Evolutionary conservation across 2,329 filamentous ascomycete genomes (phyloP).

Genomic region (Plenodomus tracheiphilus): DNA sequence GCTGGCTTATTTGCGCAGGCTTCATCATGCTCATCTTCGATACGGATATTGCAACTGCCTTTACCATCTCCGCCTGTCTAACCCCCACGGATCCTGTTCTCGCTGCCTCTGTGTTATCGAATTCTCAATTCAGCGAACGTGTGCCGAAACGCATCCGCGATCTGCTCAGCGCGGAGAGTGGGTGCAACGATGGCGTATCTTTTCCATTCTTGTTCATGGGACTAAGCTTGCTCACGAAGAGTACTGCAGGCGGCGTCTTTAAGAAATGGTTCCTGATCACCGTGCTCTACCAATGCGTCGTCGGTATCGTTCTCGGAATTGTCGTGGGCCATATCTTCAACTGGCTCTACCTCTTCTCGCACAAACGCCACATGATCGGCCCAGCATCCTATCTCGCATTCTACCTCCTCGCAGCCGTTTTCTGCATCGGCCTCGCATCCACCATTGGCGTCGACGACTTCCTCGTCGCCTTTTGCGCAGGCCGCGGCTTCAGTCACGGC

Average conservation of each 20-base stretch:
- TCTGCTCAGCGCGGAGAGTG: constrained; percentile 58
- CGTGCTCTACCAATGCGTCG: constrained; percentile 58
- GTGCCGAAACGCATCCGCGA: constrained; percentile 57
- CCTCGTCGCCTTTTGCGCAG: constrained; percentile 60
- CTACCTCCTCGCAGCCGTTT: constrained; percentile 59
- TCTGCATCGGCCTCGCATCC: constrained; percentile 56
- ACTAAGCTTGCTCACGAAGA: constrained; percentile 49
- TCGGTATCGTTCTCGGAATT: constrained; percentile 54
- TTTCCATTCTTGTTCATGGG: constrained; percentile 62
- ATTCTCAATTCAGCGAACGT: constrained; percentile 56
- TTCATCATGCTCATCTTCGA: constrained; percentile 54
- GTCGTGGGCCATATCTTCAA: constrained; percentile 55
- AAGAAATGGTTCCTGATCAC: constrained; percentile 59
- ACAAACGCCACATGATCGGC: constrained; percentile 52
- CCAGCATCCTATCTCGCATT: constrained; percentile 57
- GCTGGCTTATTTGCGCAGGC: constrained; percentile 52
- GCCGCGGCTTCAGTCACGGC: constrained; percentile 58
- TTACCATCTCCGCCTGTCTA: constrained; percentile 59
- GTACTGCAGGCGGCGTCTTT: constrained; percentile 45
- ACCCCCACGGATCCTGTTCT: constrained; percentile 62
- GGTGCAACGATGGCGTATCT: constrained; percentile 60
- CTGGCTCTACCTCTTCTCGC: constrained; percentile 52
- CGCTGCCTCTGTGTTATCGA: constrained; percentile 57
- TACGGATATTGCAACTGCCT: constrained; percentile 50
- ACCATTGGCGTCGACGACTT: constrained; percentile 60